Evolutionary conservation across 441 rosid species (phyloP).

Genomic region (Erysimum cheiri): DNA sequence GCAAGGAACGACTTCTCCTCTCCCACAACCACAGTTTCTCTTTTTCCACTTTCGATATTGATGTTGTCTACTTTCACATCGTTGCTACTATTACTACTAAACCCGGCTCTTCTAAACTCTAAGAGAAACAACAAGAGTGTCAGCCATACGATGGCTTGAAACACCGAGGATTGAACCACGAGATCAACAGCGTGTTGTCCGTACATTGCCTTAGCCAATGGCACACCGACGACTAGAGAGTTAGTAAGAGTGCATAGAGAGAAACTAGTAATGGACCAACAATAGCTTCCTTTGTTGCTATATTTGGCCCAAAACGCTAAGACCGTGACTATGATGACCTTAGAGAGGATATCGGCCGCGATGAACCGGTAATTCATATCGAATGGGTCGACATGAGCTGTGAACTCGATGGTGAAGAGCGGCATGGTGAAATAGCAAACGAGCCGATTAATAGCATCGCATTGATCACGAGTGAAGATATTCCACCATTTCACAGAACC

Average conservation of each 20-base stretch:
- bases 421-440: slow-evolving; percentile 90
- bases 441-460: slow-evolving; percentile 73
- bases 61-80: slow-evolving; percentile 25
- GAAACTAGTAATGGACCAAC: slow-evolving; percentile 91
- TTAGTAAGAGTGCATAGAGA: slow-evolving; percentile 81
- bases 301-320: slow-evolving; percentile 81
- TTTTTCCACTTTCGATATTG: slow-evolving; percentile 36
- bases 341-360: slow-evolving; percentile 75
- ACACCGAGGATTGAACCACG: slow-evolving; percentile 76
- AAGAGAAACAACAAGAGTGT: slow-evolving; percentile 68
- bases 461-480: slow-evolving; percentile 73
- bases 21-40: slow-evolving; percentile 26
- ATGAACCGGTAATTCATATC: slow-evolving; percentile 76
- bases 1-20: slow-evolving; percentile 54
- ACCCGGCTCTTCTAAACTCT: slow-evolving; percentile 63
- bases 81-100: slow-evolving; percentile 18
- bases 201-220: slow-evolving; percentile 80
- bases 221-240: slow-evolving; percentile 85
- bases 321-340: slow-evolving; percentile 63
- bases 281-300: slow-evolving; percentile 72
- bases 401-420: slow-evolving; percentile 79
- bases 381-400: slow-evolving; percentile 83
- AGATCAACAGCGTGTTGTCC: slow-evolving; percentile 77
- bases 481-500: slow-evolving; percentile 96
- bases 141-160: slow-evolving; percentile 86